Conservation (phyloP, 352 stramenopile species). For the Plasmopara muralis region DNA sequence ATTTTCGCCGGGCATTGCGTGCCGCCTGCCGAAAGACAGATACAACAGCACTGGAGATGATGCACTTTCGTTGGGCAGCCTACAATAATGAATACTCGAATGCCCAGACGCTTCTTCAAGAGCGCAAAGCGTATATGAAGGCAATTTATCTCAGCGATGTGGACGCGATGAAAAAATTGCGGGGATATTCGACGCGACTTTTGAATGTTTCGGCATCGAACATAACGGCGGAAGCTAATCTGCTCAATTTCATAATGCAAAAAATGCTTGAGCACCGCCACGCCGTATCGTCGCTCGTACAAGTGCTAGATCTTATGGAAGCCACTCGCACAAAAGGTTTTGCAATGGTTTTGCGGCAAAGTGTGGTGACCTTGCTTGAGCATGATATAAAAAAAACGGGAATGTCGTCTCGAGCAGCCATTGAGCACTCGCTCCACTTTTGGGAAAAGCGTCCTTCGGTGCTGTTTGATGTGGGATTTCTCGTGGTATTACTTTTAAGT, state of each 20-base stretch:
- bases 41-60: slow-evolving; percentile 36
- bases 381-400: slow-evolving; percentile 23
- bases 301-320: slow-evolving; percentile 42
- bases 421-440: slow-evolving; percentile 31
- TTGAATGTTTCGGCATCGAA: slow-evolving; percentile 9
- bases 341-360: slow-evolving; percentile 28
- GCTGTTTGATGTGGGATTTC: slow-evolving; percentile 32
- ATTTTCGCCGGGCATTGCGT: slow-evolving; percentile 37
- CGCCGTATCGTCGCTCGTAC: slow-evolving; percentile 23
- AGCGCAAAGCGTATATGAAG: slow-evolving; percentile 19
- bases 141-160: slow-evolving; percentile 14
- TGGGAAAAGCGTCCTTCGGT: slow-evolving; percentile 31
- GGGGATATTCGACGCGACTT: slow-evolving; percentile 6
- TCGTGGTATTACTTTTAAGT: slow-evolving; percentile 40
- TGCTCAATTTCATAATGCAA: slow-evolving; percentile 47
- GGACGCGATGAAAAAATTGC: slow-evolving; percentile 8
- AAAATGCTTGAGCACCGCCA: slow-evolving; percentile 43
- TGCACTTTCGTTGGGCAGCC: slow-evolving; percentile 27
- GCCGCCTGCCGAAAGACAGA: slow-evolving; percentile 23
- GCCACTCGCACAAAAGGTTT: slow-evolving; percentile 19
- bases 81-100: slow-evolving; percentile 17
- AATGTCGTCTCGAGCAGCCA: slow-evolving; percentile 14
- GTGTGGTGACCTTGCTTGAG: slow-evolving; percentile 27
- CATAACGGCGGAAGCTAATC: slow-evolving; percentile 22
- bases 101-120: slow-evolving; percentile 9